Evolutionary conservation across 2,329 filamentous ascomycete species (phyloP), one percentile per base, ranked within the genome.

Genomic region (Penicillium sp.): DNA sequence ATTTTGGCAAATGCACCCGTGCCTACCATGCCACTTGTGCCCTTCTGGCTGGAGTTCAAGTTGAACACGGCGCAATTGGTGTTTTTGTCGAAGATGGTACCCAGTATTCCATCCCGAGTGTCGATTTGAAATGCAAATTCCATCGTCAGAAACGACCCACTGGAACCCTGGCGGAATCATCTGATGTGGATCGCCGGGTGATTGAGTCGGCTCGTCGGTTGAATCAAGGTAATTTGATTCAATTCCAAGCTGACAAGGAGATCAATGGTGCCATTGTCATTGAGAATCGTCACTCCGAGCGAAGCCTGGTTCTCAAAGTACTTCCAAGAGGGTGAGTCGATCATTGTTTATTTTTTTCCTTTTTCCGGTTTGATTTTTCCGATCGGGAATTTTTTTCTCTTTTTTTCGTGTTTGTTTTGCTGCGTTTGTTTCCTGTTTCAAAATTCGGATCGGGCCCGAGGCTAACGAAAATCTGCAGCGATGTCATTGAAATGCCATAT

Each of bases 21-120:
- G 89, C 93, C 8, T 99, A 97, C 74, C 94, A 99, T 71, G 90
- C 93, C 14, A 97, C 92, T 1, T 99, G 94, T 71, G 94, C 94
- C 2, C 88, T 92, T 7, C 87, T 93, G 21, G 93, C 92, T 34
- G 94, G 94, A 53, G 92, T 97, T 2, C 90, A 96, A 69, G 87
- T 97, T 46, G 93, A 99, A 70, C 86, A 91, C 65, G 90, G 90
- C 29, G 86, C 91, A 34, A 87, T 96, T 29, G 90, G 91, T 0
- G 89, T 95, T 2, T 93, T 92, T 71, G 90, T 88, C 48, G 91
- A 96, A 64, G 92, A 97, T 68, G 92, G 92, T 6, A 91, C 87
- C 1, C 92, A 97, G 71, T 97, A 97, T 73, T 93, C 90, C 62
- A 89, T 96, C 64, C 90, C 92, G 66, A 92, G 89, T 1, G 93